Evolutionary conservation across 2,329 filamentous ascomycete species (phyloP).

Genomic region (Claviceps quebecensis): DNA sequence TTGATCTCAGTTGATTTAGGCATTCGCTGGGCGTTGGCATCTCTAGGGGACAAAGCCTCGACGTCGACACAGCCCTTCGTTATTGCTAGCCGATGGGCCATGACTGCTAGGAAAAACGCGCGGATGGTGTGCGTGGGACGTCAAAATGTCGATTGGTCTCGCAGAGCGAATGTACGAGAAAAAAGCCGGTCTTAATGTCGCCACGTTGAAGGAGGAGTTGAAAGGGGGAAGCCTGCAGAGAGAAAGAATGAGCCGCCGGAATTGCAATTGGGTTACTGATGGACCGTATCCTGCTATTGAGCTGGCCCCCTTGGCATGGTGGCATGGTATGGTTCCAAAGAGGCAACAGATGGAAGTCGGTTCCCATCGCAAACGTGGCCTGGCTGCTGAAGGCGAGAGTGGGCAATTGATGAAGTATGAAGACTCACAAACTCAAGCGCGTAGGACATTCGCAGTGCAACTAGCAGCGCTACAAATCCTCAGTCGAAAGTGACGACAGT

Average conservation of each 20-base stretch:
- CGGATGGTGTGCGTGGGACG: slow-evolving; percentile 1
- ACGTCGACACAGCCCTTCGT: slow-evolving; percentile 38
- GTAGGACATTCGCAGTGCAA: slow-evolving; percentile 15
- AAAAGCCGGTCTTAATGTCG: background rate
- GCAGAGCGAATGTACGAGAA: background rate
- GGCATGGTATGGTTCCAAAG: background rate
- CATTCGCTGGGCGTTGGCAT: slow-evolving; percentile 46
- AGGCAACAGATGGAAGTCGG: background rate
- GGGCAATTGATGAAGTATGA: background rate
- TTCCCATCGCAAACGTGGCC: too few relatives aligned
- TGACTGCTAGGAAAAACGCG: slow-evolving; percentile 12
- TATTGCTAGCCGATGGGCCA: slow-evolving; percentile 34
- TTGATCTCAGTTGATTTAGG: slow-evolving; percentile 36
- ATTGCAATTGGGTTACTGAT: background rate
- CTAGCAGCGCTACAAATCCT: slow-evolving; percentile 5
- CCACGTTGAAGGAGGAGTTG: background rate
- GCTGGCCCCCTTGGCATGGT: background rate
- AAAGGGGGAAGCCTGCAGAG: background rate
- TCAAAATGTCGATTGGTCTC: background rate
- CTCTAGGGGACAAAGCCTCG: slow-evolving; percentile 50
- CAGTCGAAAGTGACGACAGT: background rate
- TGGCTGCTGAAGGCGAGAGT: background rate
- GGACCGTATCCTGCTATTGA: background rate
- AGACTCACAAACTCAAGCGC: slow-evolving; percentile 15
- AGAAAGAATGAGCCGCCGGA: background rate